A percentile compares a stretch with the other conserved stretches of the same genome.
Conservation (phyloP, 441 rosid genomes). For the Biscutella laevigata region DNA sequence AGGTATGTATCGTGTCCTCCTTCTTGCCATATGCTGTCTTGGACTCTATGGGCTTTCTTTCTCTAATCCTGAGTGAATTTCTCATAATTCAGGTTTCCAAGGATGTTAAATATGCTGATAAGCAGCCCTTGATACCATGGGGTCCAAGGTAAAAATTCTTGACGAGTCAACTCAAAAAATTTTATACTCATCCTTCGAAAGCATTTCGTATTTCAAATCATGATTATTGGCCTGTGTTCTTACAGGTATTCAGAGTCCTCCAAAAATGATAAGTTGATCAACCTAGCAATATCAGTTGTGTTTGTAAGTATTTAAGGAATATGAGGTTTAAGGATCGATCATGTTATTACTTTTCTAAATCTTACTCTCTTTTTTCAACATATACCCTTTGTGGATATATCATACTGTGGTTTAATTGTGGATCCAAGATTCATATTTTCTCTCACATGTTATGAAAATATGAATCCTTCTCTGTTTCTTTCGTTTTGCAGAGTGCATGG, state of each 20-base stretch:
- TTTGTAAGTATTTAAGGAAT: slow-evolving; percentile 55
- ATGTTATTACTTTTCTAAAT: not conserved
- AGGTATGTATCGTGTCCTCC: slow-evolving; percentile 37
- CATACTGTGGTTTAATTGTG: not conserved
- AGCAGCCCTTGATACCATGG: slow-evolving; percentile 91
- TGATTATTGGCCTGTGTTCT: slow-evolving; percentile 10
- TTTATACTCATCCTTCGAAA: not conserved
- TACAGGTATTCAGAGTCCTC: slow-evolving; percentile 69
- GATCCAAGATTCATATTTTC: slow-evolving; percentile 2
- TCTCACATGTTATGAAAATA: too few species aligned
- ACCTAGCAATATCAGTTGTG: slow-evolving; percentile 73
- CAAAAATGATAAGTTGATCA: slow-evolving; percentile 54
- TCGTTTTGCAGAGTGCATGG: slow-evolving; percentile 74
- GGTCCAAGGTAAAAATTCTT: slow-evolving; percentile 66
- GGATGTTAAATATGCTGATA: slow-evolving; percentile 92
- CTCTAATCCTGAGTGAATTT: slow-evolving; percentile 5
- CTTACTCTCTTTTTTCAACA: not conserved
- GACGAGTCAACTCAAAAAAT: not conserved
- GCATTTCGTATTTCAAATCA: not conserved
- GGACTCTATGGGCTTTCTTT: not conserved
- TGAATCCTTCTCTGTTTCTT: slow-evolving; percentile 14
- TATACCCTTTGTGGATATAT: not conserved
- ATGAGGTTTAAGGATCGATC: slow-evolving; percentile 7
- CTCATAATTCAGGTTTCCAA: slow-evolving; percentile 64
- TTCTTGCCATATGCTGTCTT: not conserved